Conservation (phyloP, 306 rosid genomes). For the Dryas drummondii region DNA sequence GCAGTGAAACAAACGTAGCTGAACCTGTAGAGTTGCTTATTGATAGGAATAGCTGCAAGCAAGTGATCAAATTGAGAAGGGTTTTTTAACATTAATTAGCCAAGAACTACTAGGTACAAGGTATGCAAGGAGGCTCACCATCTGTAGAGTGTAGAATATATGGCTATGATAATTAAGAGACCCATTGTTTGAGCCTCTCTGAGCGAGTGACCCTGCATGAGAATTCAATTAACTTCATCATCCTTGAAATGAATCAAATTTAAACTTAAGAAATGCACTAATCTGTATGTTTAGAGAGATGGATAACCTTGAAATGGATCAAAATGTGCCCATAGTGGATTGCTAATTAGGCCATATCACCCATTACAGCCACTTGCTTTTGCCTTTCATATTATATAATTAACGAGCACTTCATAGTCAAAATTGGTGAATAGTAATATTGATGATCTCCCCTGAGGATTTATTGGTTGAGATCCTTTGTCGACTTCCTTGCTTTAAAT, state of each 20-base stretch:
- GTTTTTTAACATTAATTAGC: neutral
- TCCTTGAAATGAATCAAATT: slow-evolving; percentile 5
- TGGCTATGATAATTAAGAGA: slow-evolving; percentile 57
- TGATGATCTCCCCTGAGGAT: too few relatives aligned
- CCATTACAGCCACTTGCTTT: too few relatives aligned
- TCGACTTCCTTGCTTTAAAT: too few relatives aligned
- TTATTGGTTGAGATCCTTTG: too few relatives aligned
- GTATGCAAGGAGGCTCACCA: slow-evolving; percentile 39
- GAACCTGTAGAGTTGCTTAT: slow-evolving; percentile 85
- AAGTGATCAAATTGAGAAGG: neutral
- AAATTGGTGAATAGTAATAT: too few relatives aligned
- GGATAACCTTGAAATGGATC: slow-evolving; percentile 81
- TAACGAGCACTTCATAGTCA: too few relatives aligned
- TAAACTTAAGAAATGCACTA: neutral
- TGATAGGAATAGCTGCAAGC: slow-evolving; percentile 74
- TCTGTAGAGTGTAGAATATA: slow-evolving; percentile 72
- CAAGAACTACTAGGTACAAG: neutral
- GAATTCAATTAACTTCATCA: neutral
- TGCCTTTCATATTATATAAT: too few relatives aligned
- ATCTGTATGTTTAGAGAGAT: neutral
- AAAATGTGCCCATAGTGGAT: slow-evolving; percentile 84
- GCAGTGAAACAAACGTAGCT: slow-evolving; percentile 92
- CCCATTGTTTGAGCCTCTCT: slow-evolving; percentile 86
- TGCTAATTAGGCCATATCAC: slow-evolving; percentile 57
- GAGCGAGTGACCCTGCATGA: slow-evolving; percentile 47